phyloP scores from a whole-genome alignment of 2,329 filamentous ascomycete genomes.

The Apiospora pterosperma region DNA sequence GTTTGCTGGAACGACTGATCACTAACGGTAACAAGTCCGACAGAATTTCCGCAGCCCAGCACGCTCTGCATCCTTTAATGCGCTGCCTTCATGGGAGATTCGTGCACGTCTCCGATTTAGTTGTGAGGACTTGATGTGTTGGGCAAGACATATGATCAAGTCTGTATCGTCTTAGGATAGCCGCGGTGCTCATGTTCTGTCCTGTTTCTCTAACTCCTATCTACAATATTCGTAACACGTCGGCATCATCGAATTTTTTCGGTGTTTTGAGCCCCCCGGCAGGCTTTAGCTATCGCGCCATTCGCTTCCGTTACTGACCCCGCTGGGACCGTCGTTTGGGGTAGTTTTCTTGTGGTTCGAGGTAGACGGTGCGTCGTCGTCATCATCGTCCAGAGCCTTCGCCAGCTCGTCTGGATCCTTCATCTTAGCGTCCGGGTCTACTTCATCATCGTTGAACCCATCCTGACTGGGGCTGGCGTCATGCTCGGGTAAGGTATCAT shows the following conservation, averaged over 20 bases:
- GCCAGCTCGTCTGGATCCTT: slow-evolving; percentile 64
- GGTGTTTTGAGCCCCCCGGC: not conserved
- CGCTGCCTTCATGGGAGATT: not conserved
- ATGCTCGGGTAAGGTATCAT: slow-evolving; percentile 54
- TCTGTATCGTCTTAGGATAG: not conserved
- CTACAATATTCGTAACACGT: not conserved
- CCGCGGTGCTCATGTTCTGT: not conserved
- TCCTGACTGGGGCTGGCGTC: slow-evolving; percentile 39
- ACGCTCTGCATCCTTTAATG: not conserved
- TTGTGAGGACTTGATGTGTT: not conserved
- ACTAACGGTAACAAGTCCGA: not conserved
- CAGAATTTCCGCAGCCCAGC: not conserved
- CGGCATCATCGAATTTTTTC: not conserved
- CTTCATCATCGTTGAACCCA: slow-evolving; percentile 38
- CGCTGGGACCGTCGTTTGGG: not conserved
- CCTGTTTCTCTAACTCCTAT: not conserved
- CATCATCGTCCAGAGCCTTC: slow-evolving; percentile 51
- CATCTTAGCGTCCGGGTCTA: slow-evolving; percentile 64
- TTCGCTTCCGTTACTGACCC: slow-evolving; percentile 9
- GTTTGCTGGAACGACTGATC: not conserved
- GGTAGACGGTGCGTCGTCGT: slow-evolving; percentile 12
- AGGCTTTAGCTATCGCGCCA: slow-evolving; percentile 7
- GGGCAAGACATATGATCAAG: not conserved
- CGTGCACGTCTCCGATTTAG: not conserved
- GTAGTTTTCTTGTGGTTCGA: not conserved